A percentile compares a stretch with the other conserved stretches of the same genome.
phyloP scores from a whole-genome alignment of 768 basidiomycete species.

The Leccinum incarnatum region DNA sequence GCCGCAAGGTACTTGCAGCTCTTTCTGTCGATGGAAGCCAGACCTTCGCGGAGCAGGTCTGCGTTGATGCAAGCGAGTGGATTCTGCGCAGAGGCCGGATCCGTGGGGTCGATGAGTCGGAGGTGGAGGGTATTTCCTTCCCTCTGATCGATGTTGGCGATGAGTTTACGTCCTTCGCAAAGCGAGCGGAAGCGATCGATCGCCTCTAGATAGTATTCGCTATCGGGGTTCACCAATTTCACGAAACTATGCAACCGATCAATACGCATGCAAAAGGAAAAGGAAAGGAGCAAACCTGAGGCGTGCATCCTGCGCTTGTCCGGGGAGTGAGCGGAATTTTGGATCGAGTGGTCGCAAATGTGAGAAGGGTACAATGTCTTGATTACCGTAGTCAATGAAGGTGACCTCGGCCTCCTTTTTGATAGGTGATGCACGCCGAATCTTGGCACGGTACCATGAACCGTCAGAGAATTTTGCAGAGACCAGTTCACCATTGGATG shows the following conservation, averaged over 20 bases:
- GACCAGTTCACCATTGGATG: conserved; percentile 85
- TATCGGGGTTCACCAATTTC: conserved; percentile 73
- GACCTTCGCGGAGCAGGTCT: conserved; percentile 84
- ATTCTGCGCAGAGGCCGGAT: conserved; percentile 64
- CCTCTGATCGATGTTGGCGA: conserved; percentile 90
- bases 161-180: conserved; percentile 91
- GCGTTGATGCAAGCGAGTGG: conserved; percentile 82
- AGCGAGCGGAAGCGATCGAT: conserved; percentile 80
- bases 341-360: conserved; percentile 85
- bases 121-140: conserved; percentile 81
- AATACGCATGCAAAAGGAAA: background rate
- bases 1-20: conserved; percentile 67
- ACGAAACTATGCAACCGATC: conserved; percentile 60
- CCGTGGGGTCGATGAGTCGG: conserved; percentile 86
- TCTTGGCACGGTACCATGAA: conserved; percentile 93
- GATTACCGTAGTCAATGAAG: conserved; percentile 96
- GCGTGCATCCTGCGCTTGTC: conserved; percentile 93
- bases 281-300: conserved; percentile 54
- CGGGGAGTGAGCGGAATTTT: conserved; percentile 85
- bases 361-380: conserved; percentile 81
- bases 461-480: conserved; percentile 95
- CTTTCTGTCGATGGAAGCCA: conserved; percentile 77
- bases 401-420: conserved; percentile 95
- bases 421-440: conserved; percentile 78
- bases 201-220: conserved; percentile 86